phyloP scores from a whole-genome alignment of 768 basidiomycete species.

The Pleurotus pulmonarius region DNA sequence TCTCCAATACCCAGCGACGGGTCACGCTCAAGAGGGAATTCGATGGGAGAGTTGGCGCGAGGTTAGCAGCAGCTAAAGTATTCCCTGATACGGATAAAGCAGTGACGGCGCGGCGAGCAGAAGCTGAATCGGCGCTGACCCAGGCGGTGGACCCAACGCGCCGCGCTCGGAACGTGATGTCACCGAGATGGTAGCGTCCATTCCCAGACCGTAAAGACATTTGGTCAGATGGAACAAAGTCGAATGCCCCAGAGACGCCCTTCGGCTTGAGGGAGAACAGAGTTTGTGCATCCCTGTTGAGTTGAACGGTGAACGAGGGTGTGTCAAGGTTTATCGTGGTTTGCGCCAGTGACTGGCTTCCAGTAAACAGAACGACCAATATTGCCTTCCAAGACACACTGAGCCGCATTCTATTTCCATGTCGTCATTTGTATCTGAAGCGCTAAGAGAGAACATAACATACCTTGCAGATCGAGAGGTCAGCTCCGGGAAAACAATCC shows the following conservation, averaged over 20 bases:
- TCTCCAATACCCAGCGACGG: slow-evolving; percentile 44
- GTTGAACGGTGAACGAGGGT: slow-evolving; percentile 37
- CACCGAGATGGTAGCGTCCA: slow-evolving; percentile 51
- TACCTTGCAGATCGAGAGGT: background rate
- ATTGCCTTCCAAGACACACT: background rate
- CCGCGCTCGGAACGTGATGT: slow-evolving; percentile 50
- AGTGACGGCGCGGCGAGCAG: slow-evolving; percentile 35
- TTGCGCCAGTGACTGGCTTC: background rate
- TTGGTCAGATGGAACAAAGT: slow-evolving; percentile 50
- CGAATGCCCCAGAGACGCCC: slow-evolving; percentile 31
- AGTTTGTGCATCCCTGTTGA: slow-evolving; percentile 56
- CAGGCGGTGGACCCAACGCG: slow-evolving; percentile 40
- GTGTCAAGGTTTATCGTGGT: slow-evolving; percentile 30
- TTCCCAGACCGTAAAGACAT: slow-evolving; percentile 46
- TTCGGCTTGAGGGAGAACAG: slow-evolving; percentile 44
- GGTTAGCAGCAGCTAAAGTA: slow-evolving; percentile 45
- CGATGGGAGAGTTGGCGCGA: slow-evolving; percentile 44
- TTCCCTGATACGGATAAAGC: slow-evolving; percentile 34
- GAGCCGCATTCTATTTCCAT: background rate
- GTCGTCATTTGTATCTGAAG: background rate
- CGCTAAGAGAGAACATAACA: background rate
- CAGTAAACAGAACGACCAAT: background rate
- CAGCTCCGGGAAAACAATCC: background rate
- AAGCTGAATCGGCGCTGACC: slow-evolving; percentile 42
- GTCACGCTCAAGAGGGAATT: slow-evolving; percentile 44